Conservation (phyloP, 805 yeast genomes). For the Metschnikowia bowlesiae region DNA sequence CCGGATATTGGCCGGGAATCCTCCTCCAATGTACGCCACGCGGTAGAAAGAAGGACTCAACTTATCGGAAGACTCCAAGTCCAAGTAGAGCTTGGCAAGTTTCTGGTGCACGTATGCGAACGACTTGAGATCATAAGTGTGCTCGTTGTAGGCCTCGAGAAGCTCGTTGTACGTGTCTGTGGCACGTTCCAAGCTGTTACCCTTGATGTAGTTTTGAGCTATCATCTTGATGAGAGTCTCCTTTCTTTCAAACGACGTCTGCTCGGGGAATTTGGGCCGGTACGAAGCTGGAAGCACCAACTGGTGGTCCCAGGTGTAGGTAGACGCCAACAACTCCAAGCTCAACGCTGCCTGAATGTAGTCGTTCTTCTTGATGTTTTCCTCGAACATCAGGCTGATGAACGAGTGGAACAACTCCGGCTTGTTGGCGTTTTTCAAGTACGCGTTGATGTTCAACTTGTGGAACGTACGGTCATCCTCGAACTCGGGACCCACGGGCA, state of each 20-base stretch:
- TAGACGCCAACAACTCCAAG: constrained; percentile 69
- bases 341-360: constrained; percentile 80
- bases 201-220: constrained; percentile 64
- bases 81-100: constrained; percentile 62
- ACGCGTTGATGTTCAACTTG: constrained; percentile 69
- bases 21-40: constrained; percentile 76
- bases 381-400: constrained; percentile 67
- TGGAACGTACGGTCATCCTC: constrained; percentile 85
- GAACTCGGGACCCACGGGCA: constrained; percentile 78
- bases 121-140: constrained; percentile 72
- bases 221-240: constrained; percentile 66
- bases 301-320: constrained; percentile 69
- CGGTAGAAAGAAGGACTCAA: constrained; percentile 73
- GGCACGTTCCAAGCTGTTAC: constrained; percentile 75
- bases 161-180: constrained; percentile 73
- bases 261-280: constrained; percentile 74
- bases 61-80: constrained; percentile 65
- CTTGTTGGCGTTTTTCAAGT: constrained; percentile 68
- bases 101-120: constrained; percentile 66
- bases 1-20: constrained; percentile 75
- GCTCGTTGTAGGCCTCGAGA: constrained; percentile 65
- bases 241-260: constrained; percentile 75
- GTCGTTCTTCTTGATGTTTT: constrained; percentile 55
- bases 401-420: constrained; percentile 80
- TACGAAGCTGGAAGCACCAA: constrained; percentile 49